phyloP scores from a whole-genome alignment of 176 grass and related monocot species.

The Urochloa ruziziensis region DNA sequence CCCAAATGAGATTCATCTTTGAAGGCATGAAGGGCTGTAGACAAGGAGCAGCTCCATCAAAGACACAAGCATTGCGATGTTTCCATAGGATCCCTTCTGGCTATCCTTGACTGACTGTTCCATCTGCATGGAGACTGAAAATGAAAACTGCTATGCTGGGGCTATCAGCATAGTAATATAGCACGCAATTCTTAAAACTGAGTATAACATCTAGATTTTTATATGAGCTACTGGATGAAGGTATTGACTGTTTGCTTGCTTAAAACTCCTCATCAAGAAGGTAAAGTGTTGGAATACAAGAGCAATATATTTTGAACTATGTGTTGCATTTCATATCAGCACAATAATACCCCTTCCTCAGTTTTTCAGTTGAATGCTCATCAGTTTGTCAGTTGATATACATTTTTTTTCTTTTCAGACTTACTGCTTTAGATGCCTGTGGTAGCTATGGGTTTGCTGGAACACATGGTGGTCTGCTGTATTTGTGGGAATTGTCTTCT shows the following conservation, averaged over 20 bases:
- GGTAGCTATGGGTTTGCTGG: conserved; percentile 72
- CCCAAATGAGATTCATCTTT: no score
- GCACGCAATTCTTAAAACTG: neutral
- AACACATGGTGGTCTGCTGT: conserved; percentile 68
- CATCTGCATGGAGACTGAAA: neutral
- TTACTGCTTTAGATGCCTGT: conserved; percentile 58
- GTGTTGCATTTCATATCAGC: neutral
- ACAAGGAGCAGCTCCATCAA: no score
- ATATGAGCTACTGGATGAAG: neutral
- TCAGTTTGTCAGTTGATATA: neutral
- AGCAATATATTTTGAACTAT: neutral
- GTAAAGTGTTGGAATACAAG: conserved; percentile 2
- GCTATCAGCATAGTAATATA: neutral
- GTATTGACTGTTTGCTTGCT: neutral
- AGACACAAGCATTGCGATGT: no score
- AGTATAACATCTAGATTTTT: neutral
- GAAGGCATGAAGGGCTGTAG: no score
- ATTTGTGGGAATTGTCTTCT: conserved; percentile 74
- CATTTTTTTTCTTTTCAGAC: conserved; percentile 51
- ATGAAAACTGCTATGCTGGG: neutral
- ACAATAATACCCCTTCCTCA: neutral
- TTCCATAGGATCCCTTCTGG: neutral
- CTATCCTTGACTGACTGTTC: neutral
- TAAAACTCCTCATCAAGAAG: conserved; percentile 23
- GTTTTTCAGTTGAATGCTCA: conserved; percentile 1